Evolutionary conservation across 371 early-diverging fungal species (phyloP), one percentile per base, ranked within the genome.

Genomic region (Rhizomucor miehei): DNA sequence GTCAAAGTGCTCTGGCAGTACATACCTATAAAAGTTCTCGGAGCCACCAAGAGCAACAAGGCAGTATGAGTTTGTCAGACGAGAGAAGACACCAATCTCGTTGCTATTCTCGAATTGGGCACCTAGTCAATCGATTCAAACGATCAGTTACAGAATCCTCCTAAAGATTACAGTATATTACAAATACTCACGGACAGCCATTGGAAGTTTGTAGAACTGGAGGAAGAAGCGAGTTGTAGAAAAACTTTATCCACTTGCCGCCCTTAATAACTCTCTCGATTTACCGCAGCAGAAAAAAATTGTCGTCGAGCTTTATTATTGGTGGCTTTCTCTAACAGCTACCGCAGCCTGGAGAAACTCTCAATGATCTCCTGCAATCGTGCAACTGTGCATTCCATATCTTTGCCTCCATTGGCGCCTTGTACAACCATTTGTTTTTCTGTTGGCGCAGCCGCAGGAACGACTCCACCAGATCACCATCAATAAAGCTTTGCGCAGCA

Each of bases 71-170:
- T 99, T 99, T 68, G 99, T 99, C 56, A 99, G 89, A 67, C 89
- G 86, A 64, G 98, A 85, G 66, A 99, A 99, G 49, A 98, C 98
- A 56, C 99, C 99, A 71, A 99, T 91, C 71, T 99, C 99, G 79
- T 94, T 93, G 77, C 87, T 94, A 80, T 98, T 98, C 85, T 99
- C 99, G 79, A 99, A 99, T 84, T 96, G 96, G 48, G 93, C 91
- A 73, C 91, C 86, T 87, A 59, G 12, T 41, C 11, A 13, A 47
- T 39, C 52, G 19, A 19, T 6, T 11, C 23, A 37, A 19, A 40
- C 5, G 16, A n/a, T 52, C 12, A 46, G 40, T 34, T 6, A 36
- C 53, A 13, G 13, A 17, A 13, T 24, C 12, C 24, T 38, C 10
- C 29, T 29, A 23, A 8, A 36, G 13, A 14, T 17, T 12, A 25